These are phyloP conservation scores for Botrytis medusae DNA, from an alignment of 2,329 filamentous ascomycete species.

Conservation along the genomic window DNA sequence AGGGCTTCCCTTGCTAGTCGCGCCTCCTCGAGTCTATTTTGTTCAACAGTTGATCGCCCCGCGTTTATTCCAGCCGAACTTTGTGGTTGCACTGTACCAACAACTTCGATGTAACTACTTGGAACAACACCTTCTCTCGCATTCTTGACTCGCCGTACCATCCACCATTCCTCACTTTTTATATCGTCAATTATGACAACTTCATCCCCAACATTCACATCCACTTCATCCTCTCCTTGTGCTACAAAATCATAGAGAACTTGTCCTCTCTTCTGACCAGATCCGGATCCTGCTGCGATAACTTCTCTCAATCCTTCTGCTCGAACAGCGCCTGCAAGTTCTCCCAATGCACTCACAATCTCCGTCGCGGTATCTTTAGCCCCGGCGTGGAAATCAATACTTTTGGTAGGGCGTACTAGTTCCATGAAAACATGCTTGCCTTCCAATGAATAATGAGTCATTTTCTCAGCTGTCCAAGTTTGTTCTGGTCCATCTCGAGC, in stretches of 20 bases:
- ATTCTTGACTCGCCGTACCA: constrained; percentile 85
- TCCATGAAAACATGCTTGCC: constrained; percentile 98
- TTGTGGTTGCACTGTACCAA: constrained; percentile 59
- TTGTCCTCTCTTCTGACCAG: constrained; percentile 75
- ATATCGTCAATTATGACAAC: constrained; percentile 85
- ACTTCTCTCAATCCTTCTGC: constrained; percentile 86
- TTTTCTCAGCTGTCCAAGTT: constrained; percentile 91
- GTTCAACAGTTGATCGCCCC: constrained; percentile 69
- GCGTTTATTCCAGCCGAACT: constrained; percentile 56
- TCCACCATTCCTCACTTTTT: constrained; percentile 98
- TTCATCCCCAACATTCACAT: constrained; percentile 84
- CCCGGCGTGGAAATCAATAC: constrained; percentile 93
- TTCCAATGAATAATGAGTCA: constrained; percentile 97
- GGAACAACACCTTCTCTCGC: constrained; percentile 95
- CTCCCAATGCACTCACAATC: constrained; percentile 83
- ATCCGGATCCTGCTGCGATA: constrained; percentile 72
- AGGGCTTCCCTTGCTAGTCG: constrained; percentile 78
- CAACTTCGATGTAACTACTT: constrained; percentile 92
- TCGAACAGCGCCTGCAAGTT: constrained; percentile 80
- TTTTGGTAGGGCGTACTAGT: constrained; percentile 87
- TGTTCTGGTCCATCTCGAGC: constrained; percentile 78
- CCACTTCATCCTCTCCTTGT: constrained; percentile 94
- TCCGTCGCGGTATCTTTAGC: constrained; percentile 96
- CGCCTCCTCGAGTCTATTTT: constrained; percentile 77
- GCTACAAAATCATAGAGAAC: constrained; percentile 96